These are phyloP conservation scores for Chamaecrista fasciculata DNA, from an alignment of 306 rosid species.

Conservation along the genomic window DNA sequence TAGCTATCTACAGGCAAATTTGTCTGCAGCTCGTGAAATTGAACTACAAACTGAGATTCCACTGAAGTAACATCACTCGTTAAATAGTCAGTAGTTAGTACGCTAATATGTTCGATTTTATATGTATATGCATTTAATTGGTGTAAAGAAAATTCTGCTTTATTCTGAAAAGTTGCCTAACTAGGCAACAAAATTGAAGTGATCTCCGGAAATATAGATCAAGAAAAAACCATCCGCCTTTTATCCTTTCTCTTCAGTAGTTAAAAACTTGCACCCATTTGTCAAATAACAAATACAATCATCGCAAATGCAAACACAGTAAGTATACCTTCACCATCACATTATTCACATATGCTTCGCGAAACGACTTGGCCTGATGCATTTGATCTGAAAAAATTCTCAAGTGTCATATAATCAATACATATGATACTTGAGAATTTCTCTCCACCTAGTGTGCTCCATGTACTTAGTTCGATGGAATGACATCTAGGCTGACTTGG, in stretches of 20 bases:
- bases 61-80: not conserved
- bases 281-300: not conserved
- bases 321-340: too few relatives aligned
- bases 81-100: not conserved
- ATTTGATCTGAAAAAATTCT: not conserved
- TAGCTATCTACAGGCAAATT: not conserved
- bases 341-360: not conserved
- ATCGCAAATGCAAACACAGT: not conserved
- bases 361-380: not conserved
- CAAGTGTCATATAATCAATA: not conserved
- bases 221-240: not conserved
- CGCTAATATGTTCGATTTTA: too few relatives aligned
- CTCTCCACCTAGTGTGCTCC: not conserved
- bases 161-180: not conserved
- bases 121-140: not conserved
- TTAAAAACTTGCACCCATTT: not conserved
- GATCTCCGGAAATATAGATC: not conserved
- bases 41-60: not conserved
- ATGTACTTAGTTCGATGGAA: not conserved
- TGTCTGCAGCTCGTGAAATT: not conserved
- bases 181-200: not conserved
- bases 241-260: not conserved
- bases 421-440: not conserved
- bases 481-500: constrained; percentile 18
- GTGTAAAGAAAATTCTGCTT: not conserved